Conservation (phyloP, 768 basidiomycete genomes). For the Leccinum truebloodii region DNA sequence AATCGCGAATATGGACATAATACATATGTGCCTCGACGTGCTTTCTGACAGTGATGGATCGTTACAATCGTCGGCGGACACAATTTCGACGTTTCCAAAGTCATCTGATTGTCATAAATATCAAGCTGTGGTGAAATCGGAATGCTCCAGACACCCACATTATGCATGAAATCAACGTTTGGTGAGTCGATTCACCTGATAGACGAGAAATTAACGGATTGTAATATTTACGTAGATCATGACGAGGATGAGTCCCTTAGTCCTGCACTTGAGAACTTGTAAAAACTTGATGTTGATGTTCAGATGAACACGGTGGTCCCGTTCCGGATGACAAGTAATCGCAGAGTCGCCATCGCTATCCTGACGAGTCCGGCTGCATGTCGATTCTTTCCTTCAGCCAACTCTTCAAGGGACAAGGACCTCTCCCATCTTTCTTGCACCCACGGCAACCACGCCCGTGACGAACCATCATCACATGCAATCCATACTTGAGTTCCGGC, state of each 20-base stretch:
- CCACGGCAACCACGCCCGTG: slow-evolving; percentile 58
- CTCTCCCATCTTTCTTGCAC: slow-evolving; percentile 44
- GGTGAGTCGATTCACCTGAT: neutral
- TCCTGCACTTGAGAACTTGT: neutral
- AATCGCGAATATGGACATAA: too few species aligned
- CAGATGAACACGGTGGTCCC: slow-evolving; percentile 6
- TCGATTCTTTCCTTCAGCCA: slow-evolving; percentile 34
- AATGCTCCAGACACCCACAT: too few species aligned
- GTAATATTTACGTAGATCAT: neutral
- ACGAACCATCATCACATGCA: slow-evolving; percentile 60
- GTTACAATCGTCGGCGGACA: too few species aligned
- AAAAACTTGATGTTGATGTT: neutral
- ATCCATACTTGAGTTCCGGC: slow-evolving; percentile 52
- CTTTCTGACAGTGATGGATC: too few species aligned
- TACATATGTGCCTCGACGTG: too few species aligned
- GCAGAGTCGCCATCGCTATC: neutral
- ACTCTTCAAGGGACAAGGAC: slow-evolving; percentile 37
- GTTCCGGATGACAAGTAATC: slow-evolving; percentile 27
- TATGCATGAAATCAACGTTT: neutral
- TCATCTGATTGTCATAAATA: too few species aligned
- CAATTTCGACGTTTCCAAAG: too few species aligned
- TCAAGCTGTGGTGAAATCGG: too few species aligned
- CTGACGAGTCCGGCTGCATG: slow-evolving; percentile 21
- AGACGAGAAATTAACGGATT: neutral
- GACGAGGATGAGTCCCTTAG: slow-evolving; percentile 5